These are phyloP conservation scores for Pleurotus tuoliensis DNA, from an alignment of 768 basidiomycete species.

Conservation along the genomic window DNA sequence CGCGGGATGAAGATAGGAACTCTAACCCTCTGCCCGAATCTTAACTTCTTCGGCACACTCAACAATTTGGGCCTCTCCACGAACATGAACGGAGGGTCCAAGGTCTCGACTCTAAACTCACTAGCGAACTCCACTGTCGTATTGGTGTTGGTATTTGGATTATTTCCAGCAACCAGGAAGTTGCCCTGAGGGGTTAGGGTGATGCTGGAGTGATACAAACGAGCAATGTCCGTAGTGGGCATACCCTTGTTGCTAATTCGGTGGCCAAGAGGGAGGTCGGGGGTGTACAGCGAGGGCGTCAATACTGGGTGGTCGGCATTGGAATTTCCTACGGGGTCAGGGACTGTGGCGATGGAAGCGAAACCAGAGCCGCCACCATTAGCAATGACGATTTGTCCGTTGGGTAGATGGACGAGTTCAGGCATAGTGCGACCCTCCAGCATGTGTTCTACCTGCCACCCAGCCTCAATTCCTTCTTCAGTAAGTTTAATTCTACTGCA, in stretches of 20 bases:
- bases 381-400: constrained; percentile 44
- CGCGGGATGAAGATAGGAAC: constrained; percentile 24
- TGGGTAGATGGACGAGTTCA: constrained; percentile 51
- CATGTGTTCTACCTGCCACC: constrained; percentile 46
- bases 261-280: constrained; percentile 26
- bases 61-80: constrained; percentile 9
- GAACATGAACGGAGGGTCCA: constrained; percentile 26
- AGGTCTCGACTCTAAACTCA: constrained; percentile 20
- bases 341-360: constrained; percentile 20
- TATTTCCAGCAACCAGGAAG: constrained; percentile 21
- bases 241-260: constrained; percentile 31
- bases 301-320: constrained; percentile 45
- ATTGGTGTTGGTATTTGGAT: constrained; percentile 20
- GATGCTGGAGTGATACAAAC: constrained; percentile 30
- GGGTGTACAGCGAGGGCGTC: constrained; percentile 38
- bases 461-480: constrained; percentile 39
- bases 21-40: constrained; percentile 22
- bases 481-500: constrained; percentile 45
- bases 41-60: constrained; percentile 18
- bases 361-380: constrained; percentile 43
- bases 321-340: constrained; percentile 31
- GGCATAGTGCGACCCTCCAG: constrained; percentile 56
- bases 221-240: constrained; percentile 22
- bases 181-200: constrained; percentile 24
- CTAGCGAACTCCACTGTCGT: constrained; percentile 3